phyloP scores from a whole-genome alignment of 768 basidiomycete species.

The Lyophyllum semitale region DNA sequence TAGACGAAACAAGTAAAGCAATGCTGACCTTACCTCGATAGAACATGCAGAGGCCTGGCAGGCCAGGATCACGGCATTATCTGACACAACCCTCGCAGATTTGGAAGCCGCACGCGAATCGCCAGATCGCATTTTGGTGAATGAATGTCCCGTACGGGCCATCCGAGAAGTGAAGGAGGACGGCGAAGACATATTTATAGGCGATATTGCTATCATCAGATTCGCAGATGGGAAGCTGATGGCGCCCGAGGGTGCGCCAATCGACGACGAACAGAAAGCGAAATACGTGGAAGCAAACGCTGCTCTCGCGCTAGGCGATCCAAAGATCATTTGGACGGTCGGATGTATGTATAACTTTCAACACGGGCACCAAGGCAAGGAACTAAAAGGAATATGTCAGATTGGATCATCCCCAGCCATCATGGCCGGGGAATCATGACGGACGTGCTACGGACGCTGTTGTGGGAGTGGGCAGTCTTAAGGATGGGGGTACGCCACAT shows the following conservation, averaged over 20 bases:
- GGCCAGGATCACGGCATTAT: constrained; percentile 26
- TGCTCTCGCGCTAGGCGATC: constrained; percentile 45
- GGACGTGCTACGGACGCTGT: constrained; percentile 54
- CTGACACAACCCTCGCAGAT: constrained; percentile 32
- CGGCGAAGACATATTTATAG: constrained; percentile 59
- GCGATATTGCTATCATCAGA: constrained; percentile 42
- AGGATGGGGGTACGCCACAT: constrained; percentile 59
- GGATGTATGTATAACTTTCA: constrained; percentile 47
- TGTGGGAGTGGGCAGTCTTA: constrained; percentile 64
- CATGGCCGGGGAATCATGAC: constrained; percentile 77
- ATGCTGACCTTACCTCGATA: constrained; percentile 17
- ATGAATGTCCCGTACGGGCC: constrained; percentile 46
- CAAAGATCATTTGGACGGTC: constrained; percentile 59
- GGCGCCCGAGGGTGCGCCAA: constrained; percentile 9
- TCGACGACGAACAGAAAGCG: constrained; percentile 39
- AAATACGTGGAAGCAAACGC: constrained; percentile 41
- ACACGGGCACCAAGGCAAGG: not conserved
- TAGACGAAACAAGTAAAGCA: too few species aligned
- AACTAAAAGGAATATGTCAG: constrained; percentile 31
- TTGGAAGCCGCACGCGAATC: constrained; percentile 27
- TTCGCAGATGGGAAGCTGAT: constrained; percentile 24
- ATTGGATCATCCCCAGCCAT: constrained; percentile 60
- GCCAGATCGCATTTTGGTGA: constrained; percentile 34
- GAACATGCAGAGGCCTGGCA: constrained; percentile 37
- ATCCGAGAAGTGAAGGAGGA: constrained; percentile 58